These are phyloP conservation scores for Chytriomyces sp. DNA, from an alignment of 192 early-diverging fungal species.

Conservation along the genomic window DNA sequence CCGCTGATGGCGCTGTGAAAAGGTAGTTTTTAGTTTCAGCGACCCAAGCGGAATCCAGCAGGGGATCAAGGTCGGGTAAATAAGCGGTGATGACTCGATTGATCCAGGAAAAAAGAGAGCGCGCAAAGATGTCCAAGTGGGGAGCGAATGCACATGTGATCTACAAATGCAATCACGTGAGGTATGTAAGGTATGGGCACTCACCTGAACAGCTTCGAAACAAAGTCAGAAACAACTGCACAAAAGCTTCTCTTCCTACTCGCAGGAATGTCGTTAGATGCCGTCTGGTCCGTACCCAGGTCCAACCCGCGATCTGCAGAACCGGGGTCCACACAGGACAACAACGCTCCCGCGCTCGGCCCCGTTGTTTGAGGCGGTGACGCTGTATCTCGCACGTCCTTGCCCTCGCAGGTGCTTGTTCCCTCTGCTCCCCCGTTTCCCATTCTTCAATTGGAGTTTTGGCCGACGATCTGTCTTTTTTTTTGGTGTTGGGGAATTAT, in stretches of 20 bases:
- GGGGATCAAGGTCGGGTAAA: not conserved
- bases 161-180: not conserved
- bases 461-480: too few relatives aligned
- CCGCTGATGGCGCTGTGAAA: slow-evolving; percentile 68
- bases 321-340: too few relatives aligned
- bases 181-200: not conserved
- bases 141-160: not conserved
- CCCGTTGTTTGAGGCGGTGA: too few relatives aligned
- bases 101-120: too few relatives aligned
- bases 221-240: not conserved
- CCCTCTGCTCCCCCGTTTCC: too few relatives aligned
- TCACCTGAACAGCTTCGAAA: slow-evolving; percentile 12
- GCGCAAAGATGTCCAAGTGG: not conserved
- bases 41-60: slow-evolving; percentile 42
- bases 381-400: too few relatives aligned
- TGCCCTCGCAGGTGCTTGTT: too few relatives aligned
- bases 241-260: not conserved
- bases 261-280: not conserved
- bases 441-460: too few relatives aligned
- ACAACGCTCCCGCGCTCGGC: too few relatives aligned
- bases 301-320: too few relatives aligned
- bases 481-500: too few relatives aligned
- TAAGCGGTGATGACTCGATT: not conserved
- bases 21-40: slow-evolving; percentile 57
- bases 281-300: too few relatives aligned